Conservation (phyloP, 2,329 filamentous ascomycete genomes). For the Neocatenulostroma microsporum region DNA sequence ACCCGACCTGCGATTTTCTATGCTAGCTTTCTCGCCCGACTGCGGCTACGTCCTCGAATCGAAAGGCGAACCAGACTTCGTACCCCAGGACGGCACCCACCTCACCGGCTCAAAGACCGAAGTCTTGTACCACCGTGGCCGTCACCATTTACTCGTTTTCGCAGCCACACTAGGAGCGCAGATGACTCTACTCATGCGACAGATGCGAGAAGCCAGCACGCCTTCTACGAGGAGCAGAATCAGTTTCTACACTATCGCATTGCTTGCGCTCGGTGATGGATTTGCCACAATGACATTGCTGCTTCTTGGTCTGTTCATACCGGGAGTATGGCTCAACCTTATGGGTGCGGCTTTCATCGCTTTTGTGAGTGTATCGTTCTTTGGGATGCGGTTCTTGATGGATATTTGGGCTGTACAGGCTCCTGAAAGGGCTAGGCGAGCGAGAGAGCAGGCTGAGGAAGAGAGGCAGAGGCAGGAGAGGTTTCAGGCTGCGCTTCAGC, state of each 20-base stretch:
- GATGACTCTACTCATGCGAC: constrained; percentile 50
- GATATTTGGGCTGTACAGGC: constrained; percentile 60
- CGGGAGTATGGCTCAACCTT: constrained; percentile 48
- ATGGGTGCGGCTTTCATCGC: constrained; percentile 51
- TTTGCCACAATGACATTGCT: constrained; percentile 49
- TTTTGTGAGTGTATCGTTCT: constrained; percentile 53
- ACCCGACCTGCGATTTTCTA: constrained; percentile 51
- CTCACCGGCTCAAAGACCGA: constrained; percentile 52
- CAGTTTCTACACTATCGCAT: constrained; percentile 56
- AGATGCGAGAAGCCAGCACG: constrained; percentile 58
- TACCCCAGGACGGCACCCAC: constrained; percentile 46
- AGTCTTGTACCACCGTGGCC: constrained; percentile 39
- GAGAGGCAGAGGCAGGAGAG: constrained; percentile 18
- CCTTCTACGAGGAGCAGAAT: constrained; percentile 57
- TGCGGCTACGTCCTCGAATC: constrained; percentile 59
- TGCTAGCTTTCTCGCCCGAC: constrained; percentile 56
- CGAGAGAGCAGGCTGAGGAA: constrained; percentile 37
- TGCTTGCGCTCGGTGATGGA: constrained; percentile 55
- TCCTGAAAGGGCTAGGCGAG: constrained; percentile 38
- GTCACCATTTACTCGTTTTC: constrained; percentile 48
- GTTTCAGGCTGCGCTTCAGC: constrained; percentile 16
- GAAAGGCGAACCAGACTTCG: constrained; percentile 49
- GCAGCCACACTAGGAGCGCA: constrained; percentile 45
- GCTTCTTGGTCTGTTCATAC: constrained; percentile 48
- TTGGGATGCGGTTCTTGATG: constrained; percentile 58